phyloP scores from a whole-genome alignment of 345 rosid genomes.

The Balakata baccata region DNA sequence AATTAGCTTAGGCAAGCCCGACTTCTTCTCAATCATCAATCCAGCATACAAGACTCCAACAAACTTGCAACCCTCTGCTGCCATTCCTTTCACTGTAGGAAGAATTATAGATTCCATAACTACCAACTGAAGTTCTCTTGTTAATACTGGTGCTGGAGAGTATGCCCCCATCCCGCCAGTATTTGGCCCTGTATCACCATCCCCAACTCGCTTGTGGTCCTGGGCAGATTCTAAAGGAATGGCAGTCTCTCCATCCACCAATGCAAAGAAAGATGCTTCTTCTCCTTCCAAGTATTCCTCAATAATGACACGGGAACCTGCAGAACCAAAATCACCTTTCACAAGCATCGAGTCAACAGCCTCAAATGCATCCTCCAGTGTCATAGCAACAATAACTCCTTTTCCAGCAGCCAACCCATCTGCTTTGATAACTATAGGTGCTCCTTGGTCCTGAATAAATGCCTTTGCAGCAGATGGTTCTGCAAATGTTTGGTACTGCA shows the following conservation, averaged over 20 bases:
- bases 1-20: slow-evolving; percentile 91
- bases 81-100: slow-evolving; percentile 91
- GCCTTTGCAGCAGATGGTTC: slow-evolving; percentile 67
- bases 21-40: slow-evolving; percentile 87
- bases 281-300: slow-evolving; percentile 93
- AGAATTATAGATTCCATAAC: slow-evolving; percentile 84
- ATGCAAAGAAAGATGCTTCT: slow-evolving; percentile 90
- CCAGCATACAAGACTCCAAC: slow-evolving; percentile 90
- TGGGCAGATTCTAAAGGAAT: slow-evolving; percentile 92
- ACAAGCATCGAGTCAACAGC: slow-evolving; percentile 91
- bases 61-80: slow-evolving; percentile 88
- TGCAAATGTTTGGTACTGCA: slow-evolving; percentile 66
- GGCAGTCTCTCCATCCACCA: slow-evolving; percentile 93
- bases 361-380: slow-evolving; percentile 73
- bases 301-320: slow-evolving; percentile 67
- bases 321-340: slow-evolving; percentile 74
- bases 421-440: slow-evolving; percentile 81
- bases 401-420: slow-evolving; percentile 98
- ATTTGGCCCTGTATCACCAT: slow-evolving; percentile 92
- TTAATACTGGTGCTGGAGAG: slow-evolving; percentile 84
- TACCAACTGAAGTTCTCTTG: slow-evolving; percentile 58
- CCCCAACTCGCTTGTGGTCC: slow-evolving; percentile 95
- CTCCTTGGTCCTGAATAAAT: slow-evolving; percentile 73
- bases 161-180: slow-evolving; percentile 99
- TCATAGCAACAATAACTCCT: slow-evolving; percentile 82